Evolutionary conservation across 2,329 filamentous ascomycete genomes (phyloP).

Genomic region (Fonsecaea monophora): DNA sequence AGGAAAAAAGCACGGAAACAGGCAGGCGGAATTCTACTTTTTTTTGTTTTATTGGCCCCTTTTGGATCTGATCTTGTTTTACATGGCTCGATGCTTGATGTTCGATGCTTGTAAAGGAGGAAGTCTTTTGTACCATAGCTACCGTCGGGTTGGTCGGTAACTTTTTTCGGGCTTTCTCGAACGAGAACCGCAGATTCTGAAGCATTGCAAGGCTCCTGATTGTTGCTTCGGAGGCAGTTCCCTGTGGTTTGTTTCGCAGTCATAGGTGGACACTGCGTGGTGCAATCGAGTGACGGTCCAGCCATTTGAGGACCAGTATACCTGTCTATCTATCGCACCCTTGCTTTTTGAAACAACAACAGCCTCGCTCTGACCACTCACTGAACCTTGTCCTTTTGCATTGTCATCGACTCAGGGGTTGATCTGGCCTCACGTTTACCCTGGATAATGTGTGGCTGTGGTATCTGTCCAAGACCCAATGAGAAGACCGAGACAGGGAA

Average conservation of each 20-base stretch:
- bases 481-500: background rate
- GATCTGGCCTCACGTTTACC: background rate
- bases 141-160: constrained; percentile 11
- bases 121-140: constrained; percentile 16
- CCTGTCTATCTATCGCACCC: background rate
- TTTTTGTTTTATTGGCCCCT: constrained; percentile 4
- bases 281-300: constrained; percentile 1
- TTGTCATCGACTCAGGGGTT: background rate
- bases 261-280: background rate
- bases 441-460: background rate
- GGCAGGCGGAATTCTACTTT: constrained; percentile 10
- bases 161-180: constrained; percentile 8
- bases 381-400: background rate
- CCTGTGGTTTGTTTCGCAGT: constrained; percentile 1
- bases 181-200: background rate
- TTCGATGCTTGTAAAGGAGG: constrained; percentile 5
- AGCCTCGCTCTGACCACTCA: background rate
- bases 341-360: background rate
- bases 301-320: background rate
- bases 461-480: background rate
- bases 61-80: background rate
- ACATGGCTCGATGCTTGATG: background rate
- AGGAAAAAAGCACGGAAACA: constrained; percentile 1
- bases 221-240: constrained; percentile 2
- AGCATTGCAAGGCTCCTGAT: background rate